Evolutionary conservation across 345 rosid genomes (phyloP).

Genomic region (Geranium brycei): DNA sequence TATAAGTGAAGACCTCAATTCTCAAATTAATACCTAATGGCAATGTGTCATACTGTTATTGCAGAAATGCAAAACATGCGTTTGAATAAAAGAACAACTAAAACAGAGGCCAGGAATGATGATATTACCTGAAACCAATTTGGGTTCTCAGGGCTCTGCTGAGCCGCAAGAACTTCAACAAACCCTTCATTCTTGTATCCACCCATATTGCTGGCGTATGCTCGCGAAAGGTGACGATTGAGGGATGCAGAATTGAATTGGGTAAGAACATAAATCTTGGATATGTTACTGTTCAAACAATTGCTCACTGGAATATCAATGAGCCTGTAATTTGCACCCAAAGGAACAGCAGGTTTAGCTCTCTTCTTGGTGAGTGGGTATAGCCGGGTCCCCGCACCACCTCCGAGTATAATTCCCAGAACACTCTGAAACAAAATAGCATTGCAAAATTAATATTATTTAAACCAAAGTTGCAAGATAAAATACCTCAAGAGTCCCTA

Average conservation of each 20-base stretch:
- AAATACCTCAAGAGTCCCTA: neutral
- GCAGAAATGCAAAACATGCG: neutral
- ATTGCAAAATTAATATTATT: neutral
- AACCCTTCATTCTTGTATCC: slow-evolving; percentile 97
- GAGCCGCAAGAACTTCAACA: slow-evolving; percentile 97
- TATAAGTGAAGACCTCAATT: neutral
- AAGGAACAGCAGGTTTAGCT: slow-evolving; percentile 91
- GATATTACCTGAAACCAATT: slow-evolving; percentile 87
- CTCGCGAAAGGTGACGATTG: slow-evolving; percentile 87
- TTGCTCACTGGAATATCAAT: slow-evolving; percentile 96
- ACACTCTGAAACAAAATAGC: slow-evolving; percentile 49
- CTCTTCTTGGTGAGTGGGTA: slow-evolving; percentile 95
- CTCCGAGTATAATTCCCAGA: slow-evolving; percentile 90
- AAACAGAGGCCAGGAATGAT: neutral
- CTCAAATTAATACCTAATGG: neutral
- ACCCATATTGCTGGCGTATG: slow-evolving; percentile 93
- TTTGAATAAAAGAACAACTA: no score
- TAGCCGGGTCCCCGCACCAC: slow-evolving; percentile 89
- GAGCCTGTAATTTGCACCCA: slow-evolving; percentile 87
- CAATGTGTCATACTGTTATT: neutral
- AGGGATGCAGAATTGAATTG: slow-evolving; percentile 96
- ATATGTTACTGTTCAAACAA: slow-evolving; percentile 80
- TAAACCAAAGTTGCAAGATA: neutral
- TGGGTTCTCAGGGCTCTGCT: slow-evolving; percentile 95
- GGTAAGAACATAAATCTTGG: slow-evolving; percentile 89